phyloP scores from a whole-genome alignment of 768 basidiomycete genomes.

The Mycena crocata region DNA sequence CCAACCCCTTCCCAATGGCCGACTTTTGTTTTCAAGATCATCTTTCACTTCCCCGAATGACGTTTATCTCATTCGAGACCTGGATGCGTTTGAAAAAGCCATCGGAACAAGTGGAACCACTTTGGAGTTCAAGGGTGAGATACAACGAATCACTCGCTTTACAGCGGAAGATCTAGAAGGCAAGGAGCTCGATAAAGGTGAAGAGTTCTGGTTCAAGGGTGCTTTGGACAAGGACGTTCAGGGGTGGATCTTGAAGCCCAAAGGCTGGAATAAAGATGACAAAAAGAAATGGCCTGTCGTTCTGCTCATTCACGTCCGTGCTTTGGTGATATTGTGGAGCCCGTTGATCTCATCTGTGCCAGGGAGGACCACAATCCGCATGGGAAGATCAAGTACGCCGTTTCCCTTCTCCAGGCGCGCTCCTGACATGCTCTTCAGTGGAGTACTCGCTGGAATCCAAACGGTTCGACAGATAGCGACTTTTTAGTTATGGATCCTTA shows the following conservation, averaged over 20 bases:
- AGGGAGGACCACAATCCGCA: slow-evolving; percentile 84
- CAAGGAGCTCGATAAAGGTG: slow-evolving; percentile 70
- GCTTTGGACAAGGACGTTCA: slow-evolving; percentile 81
- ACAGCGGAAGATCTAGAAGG: slow-evolving; percentile 64
- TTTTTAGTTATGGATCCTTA: not conserved
- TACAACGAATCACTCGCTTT: slow-evolving; percentile 74
- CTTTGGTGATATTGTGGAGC: no score
- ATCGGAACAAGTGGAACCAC: slow-evolving; percentile 47
- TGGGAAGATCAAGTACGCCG: slow-evolving; percentile 78
- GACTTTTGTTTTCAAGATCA: slow-evolving; percentile 78
- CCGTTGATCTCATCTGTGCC: no score
- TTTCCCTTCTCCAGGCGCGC: not conserved
- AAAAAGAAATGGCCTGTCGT: slow-evolving; percentile 83
- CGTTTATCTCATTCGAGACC: slow-evolving; percentile 69
- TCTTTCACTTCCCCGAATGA: slow-evolving; percentile 87
- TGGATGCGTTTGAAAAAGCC: slow-evolving; percentile 57
- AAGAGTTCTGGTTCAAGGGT: slow-evolving; percentile 93
- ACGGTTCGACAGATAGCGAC: slow-evolving; percentile 57
- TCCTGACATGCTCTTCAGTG: slow-evolving; percentile 49
- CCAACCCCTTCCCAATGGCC: slow-evolving; percentile 67
- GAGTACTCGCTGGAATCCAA: slow-evolving; percentile 90
- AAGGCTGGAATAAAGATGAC: slow-evolving; percentile 75
- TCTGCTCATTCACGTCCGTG: slow-evolving; percentile 87
- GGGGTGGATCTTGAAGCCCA: slow-evolving; percentile 87
- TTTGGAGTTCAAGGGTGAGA: slow-evolving; percentile 45